These are phyloP conservation scores for Talaromyces liani DNA, from an alignment of 495 filamentous ascomycete genomes.

Conservation along the genomic window DNA sequence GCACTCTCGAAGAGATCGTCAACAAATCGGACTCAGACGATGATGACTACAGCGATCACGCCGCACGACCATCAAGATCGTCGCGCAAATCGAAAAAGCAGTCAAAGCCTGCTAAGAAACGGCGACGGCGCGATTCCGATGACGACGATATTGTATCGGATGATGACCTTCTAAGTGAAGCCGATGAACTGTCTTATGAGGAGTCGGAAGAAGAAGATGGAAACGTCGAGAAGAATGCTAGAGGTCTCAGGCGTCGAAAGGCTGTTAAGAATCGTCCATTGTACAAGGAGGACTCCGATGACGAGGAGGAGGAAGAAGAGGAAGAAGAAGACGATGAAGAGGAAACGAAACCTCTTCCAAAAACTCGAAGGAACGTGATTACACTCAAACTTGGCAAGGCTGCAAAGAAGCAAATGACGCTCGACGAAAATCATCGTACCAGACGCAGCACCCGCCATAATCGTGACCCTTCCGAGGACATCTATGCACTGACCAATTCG, in stretches of 20 bases:
- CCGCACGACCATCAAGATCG: constrained; percentile 24
- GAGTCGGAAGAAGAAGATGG: constrained; percentile 54
- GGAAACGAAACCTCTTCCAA: constrained; percentile 14
- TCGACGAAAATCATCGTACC: constrained; percentile 20
- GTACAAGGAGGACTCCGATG: constrained; percentile 30
- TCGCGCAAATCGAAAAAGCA: constrained; percentile 35
- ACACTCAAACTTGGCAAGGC: constrained; percentile 38
- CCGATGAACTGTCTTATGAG: constrained; percentile 53
- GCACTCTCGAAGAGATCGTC: constrained; percentile 66
- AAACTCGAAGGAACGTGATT: constrained; percentile 30
- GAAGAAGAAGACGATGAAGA: constrained; percentile 36
- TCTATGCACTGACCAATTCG: constrained; percentile 64
- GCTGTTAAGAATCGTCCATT: constrained; percentile 42
- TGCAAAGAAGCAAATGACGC: constrained; percentile 23
- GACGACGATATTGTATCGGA: constrained; percentile 59
- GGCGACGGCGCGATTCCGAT: constrained; percentile 43
- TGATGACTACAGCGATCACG: constrained; percentile 58
- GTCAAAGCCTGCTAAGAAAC: constrained; percentile 40
- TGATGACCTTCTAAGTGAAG: constrained; percentile 54
- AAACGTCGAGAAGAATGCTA: constrained; percentile 55
- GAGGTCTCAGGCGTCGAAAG: constrained; percentile 62
- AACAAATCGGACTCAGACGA: constrained; percentile 83
- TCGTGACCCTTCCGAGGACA: constrained; percentile 50
- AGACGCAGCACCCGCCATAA: constrained; percentile 53
- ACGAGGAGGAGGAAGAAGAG: constrained; percentile 15